Base-by-base conservation (phyloP, 768 basidiomycete species). In the Steccherinum ochraceum region DNA sequence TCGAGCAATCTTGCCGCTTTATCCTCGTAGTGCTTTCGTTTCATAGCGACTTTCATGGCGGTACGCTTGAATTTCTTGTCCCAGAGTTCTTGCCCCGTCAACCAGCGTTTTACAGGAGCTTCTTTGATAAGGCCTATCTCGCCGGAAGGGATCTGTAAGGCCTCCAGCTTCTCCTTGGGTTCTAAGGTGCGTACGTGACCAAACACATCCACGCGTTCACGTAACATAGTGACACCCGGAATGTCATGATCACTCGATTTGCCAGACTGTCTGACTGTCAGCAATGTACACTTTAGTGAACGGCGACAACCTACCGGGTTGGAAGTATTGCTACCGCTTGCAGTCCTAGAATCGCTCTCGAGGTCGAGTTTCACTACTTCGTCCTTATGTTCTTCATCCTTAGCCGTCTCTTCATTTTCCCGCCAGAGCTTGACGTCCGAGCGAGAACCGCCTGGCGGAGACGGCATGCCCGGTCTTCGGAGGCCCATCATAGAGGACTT, bases 111-210 rank as follows among this genome's bases (percentile, higher is more conserved):
- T 0, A 80, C 80, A 0, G 85, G 83, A 0, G 70, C 79, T 64
- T 90, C 89, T 62, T 86, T 89, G 63, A 92, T 80, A 26, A 85
- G 64, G 0, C 87, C 88, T 35, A 90, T 74, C 52, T 86, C 71
- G 12, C 72, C 69, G 0, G 75, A 67, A 0, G 74, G 72, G 39
- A 90, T 61, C 10, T 71, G 62, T 40, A 90, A 67, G 0, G 75
- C 79, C 4, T 67, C 61, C 4, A 92, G 67, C 5, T 83, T 74
- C 10, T 72, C 69, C 40, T 66, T 64, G 0, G 79, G 70, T 57
- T 92, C 89, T 73, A 92, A 79, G 0, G 78, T 71, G 25, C 89
- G 75, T 4, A 77, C 67, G 5, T 66, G 61, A 0, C 89, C 89
- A 24, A 72, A 66, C 3, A 80, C 73, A 52, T 84, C 74, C 16